phyloP scores from a whole-genome alignment of 805 yeast genomes.

The Kodamaea kaohsiungensis region DNA sequence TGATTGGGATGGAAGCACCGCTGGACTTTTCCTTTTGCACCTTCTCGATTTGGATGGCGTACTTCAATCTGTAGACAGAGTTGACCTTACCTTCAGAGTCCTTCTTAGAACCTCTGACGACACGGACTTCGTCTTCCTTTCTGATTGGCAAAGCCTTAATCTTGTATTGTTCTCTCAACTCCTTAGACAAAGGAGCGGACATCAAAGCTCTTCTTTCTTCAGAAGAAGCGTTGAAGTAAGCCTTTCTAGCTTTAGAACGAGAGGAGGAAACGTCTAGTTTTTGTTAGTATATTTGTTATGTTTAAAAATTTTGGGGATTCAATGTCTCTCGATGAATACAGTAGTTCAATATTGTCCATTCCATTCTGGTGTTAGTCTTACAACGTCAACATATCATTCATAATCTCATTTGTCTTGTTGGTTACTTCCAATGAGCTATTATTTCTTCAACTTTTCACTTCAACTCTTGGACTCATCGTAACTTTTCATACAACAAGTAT shows the following conservation, averaged over 20 bases:
- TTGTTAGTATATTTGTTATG: conserved; percentile 30
- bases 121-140: conserved; percentile 93
- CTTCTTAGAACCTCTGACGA: conserved; percentile 98
- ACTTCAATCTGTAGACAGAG: conserved; percentile 98
- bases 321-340: no score
- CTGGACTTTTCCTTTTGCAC: conserved; percentile 95
- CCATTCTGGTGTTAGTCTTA: no score
- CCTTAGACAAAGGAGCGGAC: conserved; percentile 99
- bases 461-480: not conserved
- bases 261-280: conserved; percentile 93
- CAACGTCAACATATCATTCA: no score
- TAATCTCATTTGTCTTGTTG: no score
- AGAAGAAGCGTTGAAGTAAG: conserved; percentile 98
- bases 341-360: no score
- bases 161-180: conserved; percentile 96
- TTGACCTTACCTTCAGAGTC: conserved; percentile 99
- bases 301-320: not conserved
- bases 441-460: not conserved
- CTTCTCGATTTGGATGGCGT: conserved; percentile 94
- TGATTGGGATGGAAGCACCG: conserved; percentile 96
- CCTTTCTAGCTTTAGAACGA: conserved; percentile 99
- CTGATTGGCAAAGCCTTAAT: conserved; percentile 95
- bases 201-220: conserved; percentile 89
- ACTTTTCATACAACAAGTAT: not conserved
- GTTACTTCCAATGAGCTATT: no score